Base-by-base conservation (phyloP, 805 yeast genomes). In the Yarrowia hollandica region DNA sequence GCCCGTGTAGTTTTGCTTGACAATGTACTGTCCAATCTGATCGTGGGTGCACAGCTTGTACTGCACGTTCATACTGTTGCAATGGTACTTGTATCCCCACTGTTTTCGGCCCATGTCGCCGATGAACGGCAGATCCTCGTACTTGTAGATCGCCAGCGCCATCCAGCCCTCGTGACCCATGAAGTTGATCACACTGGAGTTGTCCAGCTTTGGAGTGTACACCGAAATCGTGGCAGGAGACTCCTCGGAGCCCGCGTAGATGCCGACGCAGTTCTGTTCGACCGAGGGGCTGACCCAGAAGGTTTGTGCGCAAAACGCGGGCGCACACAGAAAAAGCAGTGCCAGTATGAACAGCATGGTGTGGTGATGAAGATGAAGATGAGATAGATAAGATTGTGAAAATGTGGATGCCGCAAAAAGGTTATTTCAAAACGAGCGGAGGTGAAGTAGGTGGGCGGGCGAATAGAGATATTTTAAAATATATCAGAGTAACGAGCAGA, bases 81-180 rank as follows among this genome's bases (percentile, higher is more conserved):
- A 52, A 8, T 31, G 39, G 44, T 37, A 52, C 44, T 52, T 52
- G 44, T 52, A 52, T 6, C 58, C 58, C 58, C 58, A 52, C 12
- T 48, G 30, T 5, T n/a, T 10, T 3, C 44, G 42, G 10, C 44
- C 42, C 44, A 35, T 37, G n/a, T 35, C 44, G 2, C 58, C 58
- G 9, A 52, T 35, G 19, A 5, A 35, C 7, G 31, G 33, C 18
- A 52, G 12, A 18, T 52, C 58, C 4, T 35, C 42, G 34, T 52
- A 52, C 26, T 35, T 35, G 44, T 52, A 52, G 12, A 52, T 52
- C 1, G 44, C 58, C 34, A 52, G 15, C 1, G 58, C 42, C 44
- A 52, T 35, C 58, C 58, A 52, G 9, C 58, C 58, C 23, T 52
- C 58, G n/a, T 52, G 58, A 14, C 58, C 58, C 58, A 52, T 35